These are phyloP conservation scores for Durio zibethinus DNA, from an alignment of 345 rosid species.

Conservation along the genomic window DNA sequence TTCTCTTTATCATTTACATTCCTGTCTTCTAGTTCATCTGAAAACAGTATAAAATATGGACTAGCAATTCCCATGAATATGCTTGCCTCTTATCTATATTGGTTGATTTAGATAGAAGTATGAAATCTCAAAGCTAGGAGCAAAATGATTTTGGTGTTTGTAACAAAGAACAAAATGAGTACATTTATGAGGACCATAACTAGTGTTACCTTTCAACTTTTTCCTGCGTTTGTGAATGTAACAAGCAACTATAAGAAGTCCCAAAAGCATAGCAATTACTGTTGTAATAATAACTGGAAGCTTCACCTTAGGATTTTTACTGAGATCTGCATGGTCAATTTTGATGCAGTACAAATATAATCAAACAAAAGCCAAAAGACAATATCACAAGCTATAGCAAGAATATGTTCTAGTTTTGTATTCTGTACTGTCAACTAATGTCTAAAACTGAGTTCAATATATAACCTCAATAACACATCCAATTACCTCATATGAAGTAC, in stretches of 20 bases:
- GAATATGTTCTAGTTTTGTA: background rate
- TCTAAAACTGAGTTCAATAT: too few relatives aligned
- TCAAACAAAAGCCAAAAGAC: background rate
- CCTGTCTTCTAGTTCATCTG: background rate
- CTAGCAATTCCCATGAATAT: background rate
- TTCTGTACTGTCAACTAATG: too few relatives aligned
- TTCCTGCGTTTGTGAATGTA: background rate
- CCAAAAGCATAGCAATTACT: background rate
- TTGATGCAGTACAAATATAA: background rate
- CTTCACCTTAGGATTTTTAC: background rate
- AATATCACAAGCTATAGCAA: background rate
- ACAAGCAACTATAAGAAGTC: background rate
- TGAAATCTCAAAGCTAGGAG: too few relatives aligned
- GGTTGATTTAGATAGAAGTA: background rate
- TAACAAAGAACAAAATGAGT: too few relatives aligned
- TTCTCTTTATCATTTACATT: background rate
- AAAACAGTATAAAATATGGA: background rate
- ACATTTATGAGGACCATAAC: background rate
- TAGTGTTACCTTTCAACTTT: constrained; percentile 3
- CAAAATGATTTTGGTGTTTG: too few relatives aligned
- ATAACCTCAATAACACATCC: too few relatives aligned
- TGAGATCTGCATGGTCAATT: background rate
- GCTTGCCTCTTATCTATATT: background rate
- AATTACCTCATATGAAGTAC: background rate
- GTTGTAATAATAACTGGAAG: background rate